Base-by-base conservation (phyloP, 2,329 filamentous ascomycete genomes). In the Colletotrichum aenigma region DNA sequence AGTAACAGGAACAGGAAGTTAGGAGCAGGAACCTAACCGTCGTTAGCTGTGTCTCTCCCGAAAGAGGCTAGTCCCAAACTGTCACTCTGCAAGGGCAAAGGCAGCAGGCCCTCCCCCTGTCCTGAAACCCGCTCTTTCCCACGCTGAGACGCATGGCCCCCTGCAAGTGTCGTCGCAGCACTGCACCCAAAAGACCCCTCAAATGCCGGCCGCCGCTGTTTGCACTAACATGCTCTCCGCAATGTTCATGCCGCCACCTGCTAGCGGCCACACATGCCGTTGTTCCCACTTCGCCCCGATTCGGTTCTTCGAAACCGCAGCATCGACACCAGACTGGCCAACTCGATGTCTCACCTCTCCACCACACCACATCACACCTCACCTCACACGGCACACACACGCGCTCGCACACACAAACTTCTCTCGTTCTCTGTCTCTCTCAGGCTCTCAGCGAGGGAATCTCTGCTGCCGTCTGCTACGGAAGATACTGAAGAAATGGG, bases 81-180 rank as follows among this genome's bases (percentile, higher is more conserved):
- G 58, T 34, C 28, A 32, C 21, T 55, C 36, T 36, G 36, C 28
- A 61, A 56, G 5, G 30, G 21, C 18, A 18, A 58, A 58, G 55
- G 28, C 73, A 60, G 15, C 58, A 55, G 71, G 60, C 52, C 65
- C 66, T 62, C 34, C 74, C 43, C 76, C 52, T 76, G 76, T 66
- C 61, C 74, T 77, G 76, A 77, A 77, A 77, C 76, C 76, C 76
- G 76, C 69, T 77, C 76, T 76, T 74, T 66, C 73, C 56, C 43
- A 74, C 61, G 73, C 76, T 77, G 76, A 77, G 76, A 77, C 76
- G 76, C 66, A 70, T 66, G 34, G 38, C 16, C 66, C 76, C 76
- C 73, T 77, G 76, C 36, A 66, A 67, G 71, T 74, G 34, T 70
- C 26, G 74, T 72, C 74, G 73, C 75, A 76, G 72, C 58, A 64